Evolutionary conservation across 306 rosid genomes (phyloP).

Genomic region (Vicia villosa): DNA sequence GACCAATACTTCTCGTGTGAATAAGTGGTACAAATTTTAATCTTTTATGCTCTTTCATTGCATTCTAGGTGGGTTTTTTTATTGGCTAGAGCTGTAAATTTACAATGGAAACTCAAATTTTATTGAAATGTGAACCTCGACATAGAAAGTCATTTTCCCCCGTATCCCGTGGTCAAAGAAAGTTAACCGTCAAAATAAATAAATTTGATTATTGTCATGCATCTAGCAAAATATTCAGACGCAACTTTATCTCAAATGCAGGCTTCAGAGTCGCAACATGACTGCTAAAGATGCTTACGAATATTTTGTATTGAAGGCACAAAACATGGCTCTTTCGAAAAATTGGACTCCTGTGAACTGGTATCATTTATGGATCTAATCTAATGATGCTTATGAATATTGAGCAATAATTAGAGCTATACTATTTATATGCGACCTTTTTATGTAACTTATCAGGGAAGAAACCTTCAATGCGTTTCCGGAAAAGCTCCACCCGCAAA

Average conservation of each 20-base stretch:
- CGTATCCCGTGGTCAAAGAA: neutral
- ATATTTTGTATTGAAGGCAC: conserved; percentile 88
- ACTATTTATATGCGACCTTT: conserved; percentile 24
- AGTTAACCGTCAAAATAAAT: conserved; percentile 12
- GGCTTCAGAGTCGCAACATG: conserved; percentile 67
- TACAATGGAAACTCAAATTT: conserved; percentile 24
- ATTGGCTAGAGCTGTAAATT: neutral
- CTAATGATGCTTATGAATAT: too few species aligned
- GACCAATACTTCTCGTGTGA: conserved; percentile 62
- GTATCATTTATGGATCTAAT: conserved; percentile 48
- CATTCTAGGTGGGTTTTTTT: neutral
- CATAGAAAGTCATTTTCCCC: neutral
- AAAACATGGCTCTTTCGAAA: conserved; percentile 73
- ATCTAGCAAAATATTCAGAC: conserved; percentile 27
- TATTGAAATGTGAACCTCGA: conserved; percentile 9
- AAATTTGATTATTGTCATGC: conserved; percentile 26
- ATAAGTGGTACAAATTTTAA: conserved; percentile 59
- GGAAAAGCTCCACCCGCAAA: conserved; percentile 71
- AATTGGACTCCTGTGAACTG: conserved; percentile 96
- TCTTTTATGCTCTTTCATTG: conserved; percentile 24
- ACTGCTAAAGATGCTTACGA: conserved; percentile 78
- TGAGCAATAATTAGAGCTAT: neutral
- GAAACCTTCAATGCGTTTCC: conserved; percentile 87
- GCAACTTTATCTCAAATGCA: conserved; percentile 43
- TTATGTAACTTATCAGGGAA: conserved; percentile 70